A percentile compares a stretch with the other conserved stretches of the same genome.
Conservation (phyloP, 441 rosid genomes). For the Flueggea neowawraea region DNA sequence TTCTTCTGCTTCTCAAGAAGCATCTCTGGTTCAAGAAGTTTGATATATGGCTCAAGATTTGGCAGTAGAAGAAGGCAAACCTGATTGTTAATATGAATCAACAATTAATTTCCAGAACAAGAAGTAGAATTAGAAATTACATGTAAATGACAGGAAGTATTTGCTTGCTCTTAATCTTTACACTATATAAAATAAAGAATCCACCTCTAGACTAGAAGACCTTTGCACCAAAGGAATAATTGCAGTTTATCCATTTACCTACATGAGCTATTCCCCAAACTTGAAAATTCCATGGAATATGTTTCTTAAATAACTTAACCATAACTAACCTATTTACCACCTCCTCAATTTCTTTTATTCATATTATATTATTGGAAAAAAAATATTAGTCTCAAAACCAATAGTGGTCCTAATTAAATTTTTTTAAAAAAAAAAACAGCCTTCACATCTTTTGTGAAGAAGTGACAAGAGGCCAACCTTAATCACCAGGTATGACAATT, state of each 20-base stretch:
- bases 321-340: too few species aligned
- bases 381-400: not conserved
- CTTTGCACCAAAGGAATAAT: too few species aligned
- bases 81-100: conserved; percentile 32
- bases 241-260: too few species aligned
- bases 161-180: too few species aligned
- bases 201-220: too few species aligned
- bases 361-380: too few species aligned
- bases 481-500: not conserved
- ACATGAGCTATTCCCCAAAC: too few species aligned
- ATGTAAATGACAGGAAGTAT: too few species aligned
- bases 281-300: too few species aligned
- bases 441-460: conserved; percentile 2
- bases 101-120: conserved; percentile 5
- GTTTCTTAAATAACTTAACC: too few species aligned
- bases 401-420: not conserved
- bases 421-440: not conserved
- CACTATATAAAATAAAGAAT: too few species aligned
- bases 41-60: conserved; percentile 73
- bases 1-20: conserved; percentile 80
- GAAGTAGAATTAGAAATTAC: not conserved
- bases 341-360: too few species aligned
- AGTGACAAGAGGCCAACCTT: not conserved
- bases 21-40: conserved; percentile 90
- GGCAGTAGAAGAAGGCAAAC: conserved; percentile 78